Evolutionary conservation across 2,329 filamentous ascomycete species (phyloP).

Genomic region (Cytospora schulzeri): DNA sequence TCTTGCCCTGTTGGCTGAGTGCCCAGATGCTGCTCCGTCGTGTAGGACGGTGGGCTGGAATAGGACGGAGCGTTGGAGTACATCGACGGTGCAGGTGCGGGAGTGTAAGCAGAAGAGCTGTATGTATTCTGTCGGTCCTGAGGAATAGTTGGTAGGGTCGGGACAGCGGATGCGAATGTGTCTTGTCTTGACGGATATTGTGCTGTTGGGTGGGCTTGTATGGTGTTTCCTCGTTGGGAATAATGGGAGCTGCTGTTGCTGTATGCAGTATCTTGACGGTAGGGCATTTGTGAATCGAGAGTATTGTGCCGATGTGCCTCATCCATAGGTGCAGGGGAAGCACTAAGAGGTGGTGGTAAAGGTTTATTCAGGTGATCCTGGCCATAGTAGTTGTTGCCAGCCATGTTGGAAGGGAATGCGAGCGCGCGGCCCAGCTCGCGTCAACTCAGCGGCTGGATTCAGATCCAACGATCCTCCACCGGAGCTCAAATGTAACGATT

Average conservation of each 20-base stretch:
- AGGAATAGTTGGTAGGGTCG: conserved; percentile 13
- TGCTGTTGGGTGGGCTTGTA: conserved; percentile 33
- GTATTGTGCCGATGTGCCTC: conserved; percentile 23
- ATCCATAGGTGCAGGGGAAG: conserved; percentile 27
- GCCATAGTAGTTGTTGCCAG: conserved; percentile 66
- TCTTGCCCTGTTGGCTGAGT: conserved; percentile 31
- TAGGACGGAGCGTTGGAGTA: conserved; percentile 37
- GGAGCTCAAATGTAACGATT: conserved; percentile 17
- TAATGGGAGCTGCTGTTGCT: conserved; percentile 22
- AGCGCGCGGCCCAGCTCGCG: conserved; percentile 23
- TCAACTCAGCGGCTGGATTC: conserved; percentile 10
- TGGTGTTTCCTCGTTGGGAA: conserved; percentile 42
- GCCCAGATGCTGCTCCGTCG: conserved; percentile 40
- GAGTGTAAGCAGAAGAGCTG: conserved; percentile 27
- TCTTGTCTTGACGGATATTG: conserved; percentile 15
- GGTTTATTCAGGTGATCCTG: conserved; percentile 31
- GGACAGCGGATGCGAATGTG: conserved; percentile 19
- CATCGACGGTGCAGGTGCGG: conserved; percentile 38
- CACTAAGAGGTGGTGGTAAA: conserved; percentile 23
- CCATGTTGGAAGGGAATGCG: conserved; percentile 48
- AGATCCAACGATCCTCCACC: conserved; percentile 1
- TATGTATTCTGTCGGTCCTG: conserved; percentile 24
- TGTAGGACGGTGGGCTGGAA: conserved; percentile 37
- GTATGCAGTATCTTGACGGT: conserved; percentile 17
- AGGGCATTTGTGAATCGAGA: conserved; percentile 11